Evolutionary conservation across 345 rosid genomes (phyloP).

Genomic region (Hibiscus trionum): DNA sequence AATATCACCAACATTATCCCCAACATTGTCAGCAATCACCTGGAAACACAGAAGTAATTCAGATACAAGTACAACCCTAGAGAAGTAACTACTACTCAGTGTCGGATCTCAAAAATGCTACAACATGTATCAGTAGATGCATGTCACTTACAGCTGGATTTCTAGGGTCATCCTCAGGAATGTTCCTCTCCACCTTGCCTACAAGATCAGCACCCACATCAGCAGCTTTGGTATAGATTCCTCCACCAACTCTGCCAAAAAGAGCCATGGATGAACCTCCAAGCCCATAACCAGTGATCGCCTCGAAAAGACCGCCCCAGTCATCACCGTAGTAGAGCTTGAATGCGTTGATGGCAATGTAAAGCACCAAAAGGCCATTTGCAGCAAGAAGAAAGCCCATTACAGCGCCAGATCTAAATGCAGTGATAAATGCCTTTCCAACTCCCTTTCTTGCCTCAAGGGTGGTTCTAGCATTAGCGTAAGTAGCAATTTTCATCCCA

Average conservation of each 20-base stretch:
- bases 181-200: constrained; percentile 73
- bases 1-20: constrained; percentile 79
- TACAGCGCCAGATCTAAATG: constrained; percentile 75
- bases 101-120: not conserved
- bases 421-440: constrained; percentile 68
- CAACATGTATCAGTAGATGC: not conserved
- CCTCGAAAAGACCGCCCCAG: constrained; percentile 73
- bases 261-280: constrained; percentile 90
- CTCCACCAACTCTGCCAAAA: constrained; percentile 80
- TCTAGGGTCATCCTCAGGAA: constrained; percentile 80
- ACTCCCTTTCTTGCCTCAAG: constrained; percentile 79
- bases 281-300: constrained; percentile 79
- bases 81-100: not conserved
- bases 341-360: constrained; percentile 52
- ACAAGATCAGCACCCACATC: constrained; percentile 92
- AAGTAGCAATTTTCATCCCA: constrained; percentile 26
- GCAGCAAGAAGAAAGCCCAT: constrained; percentile 88
- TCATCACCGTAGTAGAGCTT: constrained; percentile 73
- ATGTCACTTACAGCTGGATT: constrained; percentile 63
- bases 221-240: constrained; percentile 72
- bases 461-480: constrained; percentile 67
- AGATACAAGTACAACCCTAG: not conserved
- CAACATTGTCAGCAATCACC: constrained; percentile 88
- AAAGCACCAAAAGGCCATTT: constrained; percentile 71
- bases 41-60: constrained; percentile 18